Evolutionary conservation across 2,329 filamentous ascomycete species (phyloP).

Genomic region (Ustulina deusta): DNA sequence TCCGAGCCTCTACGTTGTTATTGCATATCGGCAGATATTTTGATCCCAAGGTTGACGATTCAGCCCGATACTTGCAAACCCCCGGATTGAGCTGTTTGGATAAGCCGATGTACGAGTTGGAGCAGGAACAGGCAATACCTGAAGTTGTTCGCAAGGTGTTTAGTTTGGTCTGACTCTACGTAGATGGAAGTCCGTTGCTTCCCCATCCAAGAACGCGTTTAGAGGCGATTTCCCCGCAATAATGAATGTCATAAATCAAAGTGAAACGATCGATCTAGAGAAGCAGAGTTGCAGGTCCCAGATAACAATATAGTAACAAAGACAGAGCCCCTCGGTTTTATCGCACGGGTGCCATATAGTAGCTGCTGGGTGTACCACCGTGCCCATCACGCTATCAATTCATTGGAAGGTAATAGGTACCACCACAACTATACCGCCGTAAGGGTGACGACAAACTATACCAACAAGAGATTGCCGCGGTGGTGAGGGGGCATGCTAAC

Average conservation of each 20-base stretch:
- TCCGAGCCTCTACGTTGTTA: neutral
- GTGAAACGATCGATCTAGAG: neutral
- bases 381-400: neutral
- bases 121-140: neutral
- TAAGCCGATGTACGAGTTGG: neutral
- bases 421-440: neutral
- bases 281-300: neutral
- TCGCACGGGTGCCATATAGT: neutral
- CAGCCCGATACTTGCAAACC: slow-evolving; percentile 31
- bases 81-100: neutral
- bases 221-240: neutral
- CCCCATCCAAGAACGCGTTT: no score
- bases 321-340: neutral
- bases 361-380: neutral
- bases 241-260: slow-evolving; percentile 1
- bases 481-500: no score
- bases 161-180: neutral
- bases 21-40: slow-evolving; percentile 13
- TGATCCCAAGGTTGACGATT: neutral
- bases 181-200: no score
- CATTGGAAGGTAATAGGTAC: no score
- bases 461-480: no score
- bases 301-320: neutral
- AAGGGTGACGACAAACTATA: neutral
- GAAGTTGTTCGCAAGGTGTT: neutral